phyloP scores from a whole-genome alignment of 2,329 filamentous ascomycete genomes.

The Penicillium sp. region DNA sequence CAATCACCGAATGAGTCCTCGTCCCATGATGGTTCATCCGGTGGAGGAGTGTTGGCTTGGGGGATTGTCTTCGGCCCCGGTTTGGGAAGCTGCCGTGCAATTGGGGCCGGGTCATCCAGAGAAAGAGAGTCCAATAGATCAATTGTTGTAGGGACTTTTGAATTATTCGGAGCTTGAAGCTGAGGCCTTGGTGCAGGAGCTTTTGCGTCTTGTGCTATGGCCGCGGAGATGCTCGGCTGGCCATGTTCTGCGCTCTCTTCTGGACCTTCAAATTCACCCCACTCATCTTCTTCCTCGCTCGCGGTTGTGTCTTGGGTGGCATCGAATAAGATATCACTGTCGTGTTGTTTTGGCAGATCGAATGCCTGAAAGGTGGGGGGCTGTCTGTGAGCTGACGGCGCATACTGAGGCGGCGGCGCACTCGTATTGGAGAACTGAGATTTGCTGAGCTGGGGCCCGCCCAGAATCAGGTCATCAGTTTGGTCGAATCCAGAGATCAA shows the following conservation, averaged over 20 bases:
- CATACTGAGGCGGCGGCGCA: conserved; percentile 2
- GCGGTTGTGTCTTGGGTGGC: conserved; percentile 40
- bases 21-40: conserved; percentile 14
- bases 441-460: not conserved
- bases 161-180: conserved; percentile 1
- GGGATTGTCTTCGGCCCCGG: not conserved
- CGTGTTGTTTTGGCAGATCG: conserved; percentile 23
- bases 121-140: conserved; percentile 32
- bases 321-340: conserved; percentile 63
- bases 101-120: conserved; percentile 22
- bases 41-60: conserved; percentile 17
- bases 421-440: not conserved
- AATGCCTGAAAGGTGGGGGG: conserved; percentile 9
- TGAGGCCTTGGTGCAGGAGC: not conserved
- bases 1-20: conserved; percentile 22
- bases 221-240: not conserved
- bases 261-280: conserved; percentile 47
- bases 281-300: conserved; percentile 39
- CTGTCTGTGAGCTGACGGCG: conserved; percentile 4
- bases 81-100: not conserved
- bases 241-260: conserved; percentile 19
- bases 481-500: conserved; percentile 25
- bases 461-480: conserved; percentile 21
- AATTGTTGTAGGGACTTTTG: conserved; percentile 10
- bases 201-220: not conserved